Evolutionary conservation across 2,329 filamentous ascomycete genomes (phyloP).

Genomic region (Emericellopsis cladophorae): DNA sequence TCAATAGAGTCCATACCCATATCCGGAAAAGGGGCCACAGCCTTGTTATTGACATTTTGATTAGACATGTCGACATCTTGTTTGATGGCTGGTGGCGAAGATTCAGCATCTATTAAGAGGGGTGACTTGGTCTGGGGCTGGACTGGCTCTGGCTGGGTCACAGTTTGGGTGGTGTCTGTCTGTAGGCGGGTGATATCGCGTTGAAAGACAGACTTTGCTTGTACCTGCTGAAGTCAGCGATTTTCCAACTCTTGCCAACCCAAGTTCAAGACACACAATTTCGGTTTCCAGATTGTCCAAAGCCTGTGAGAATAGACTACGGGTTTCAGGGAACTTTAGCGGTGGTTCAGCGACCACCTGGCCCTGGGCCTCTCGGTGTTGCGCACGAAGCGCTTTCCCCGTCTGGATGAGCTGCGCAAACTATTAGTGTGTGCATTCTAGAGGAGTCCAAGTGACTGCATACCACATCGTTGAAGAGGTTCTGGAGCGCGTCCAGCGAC

Average conservation of each 20-base stretch:
- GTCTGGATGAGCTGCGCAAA: slow-evolving; percentile 40
- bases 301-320: slow-evolving; percentile 35
- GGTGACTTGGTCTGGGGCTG: slow-evolving; percentile 22
- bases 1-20: slow-evolving; percentile 31
- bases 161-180: not conserved
- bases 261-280: slow-evolving; percentile 28
- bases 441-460: slow-evolving; percentile 10
- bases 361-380: slow-evolving; percentile 30
- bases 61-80: not conserved
- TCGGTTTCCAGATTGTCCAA: slow-evolving; percentile 44
- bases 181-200: slow-evolving; percentile 29
- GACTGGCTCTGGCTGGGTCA: slow-evolving; percentile 11
- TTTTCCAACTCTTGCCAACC: not conserved
- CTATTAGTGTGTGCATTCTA: slow-evolving; percentile 3
- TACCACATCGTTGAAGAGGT: slow-evolving; percentile 42
- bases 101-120: slow-evolving; percentile 22
- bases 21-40: slow-evolving; percentile 41
- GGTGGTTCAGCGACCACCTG: slow-evolving; percentile 10
- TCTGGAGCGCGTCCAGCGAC: slow-evolving; percentile 34
- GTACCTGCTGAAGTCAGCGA: slow-evolving; percentile 12
- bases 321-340: slow-evolving; percentile 31
- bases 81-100: slow-evolving; percentile 12
- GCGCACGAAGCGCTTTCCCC: slow-evolving; percentile 40
- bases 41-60: slow-evolving; percentile 13
- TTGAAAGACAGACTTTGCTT: slow-evolving; percentile 40